Percentiles rank a stretch among this genome's conserved stretches.
Conservation (phyloP, 2,329 filamentous ascomycete species). For the Fusarium incarnatum region DNA sequence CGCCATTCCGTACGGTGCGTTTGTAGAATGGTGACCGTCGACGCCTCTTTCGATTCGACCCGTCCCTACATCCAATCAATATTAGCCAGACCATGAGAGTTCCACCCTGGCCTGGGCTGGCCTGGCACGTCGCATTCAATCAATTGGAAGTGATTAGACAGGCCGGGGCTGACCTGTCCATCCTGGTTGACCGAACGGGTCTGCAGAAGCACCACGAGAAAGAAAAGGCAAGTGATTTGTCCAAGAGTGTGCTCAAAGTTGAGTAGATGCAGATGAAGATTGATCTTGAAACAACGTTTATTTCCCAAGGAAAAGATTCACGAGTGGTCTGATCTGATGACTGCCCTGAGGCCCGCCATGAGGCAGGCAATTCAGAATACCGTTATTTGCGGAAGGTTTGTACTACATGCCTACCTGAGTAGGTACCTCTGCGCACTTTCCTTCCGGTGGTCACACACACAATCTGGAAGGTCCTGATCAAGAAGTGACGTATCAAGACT, state of each 20-base stretch:
- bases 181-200: slow-evolving; percentile 20
- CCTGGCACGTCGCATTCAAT: slow-evolving; percentile 21
- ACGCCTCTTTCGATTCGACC: slow-evolving; percentile 41
- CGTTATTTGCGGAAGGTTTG: not conserved
- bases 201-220: slow-evolving; percentile 21
- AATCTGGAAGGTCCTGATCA: not conserved
- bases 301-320: slow-evolving; percentile 5
- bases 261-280: slow-evolving; percentile 25
- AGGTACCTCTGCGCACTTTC: not conserved
- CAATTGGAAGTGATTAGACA: slow-evolving; percentile 30
- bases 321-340: slow-evolving; percentile 10
- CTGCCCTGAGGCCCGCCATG: slow-evolving; percentile 17
- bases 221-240: slow-evolving; percentile 34
- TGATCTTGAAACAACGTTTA: slow-evolving; percentile 31
- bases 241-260: slow-evolving; percentile 30
- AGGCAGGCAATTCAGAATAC: not conserved
- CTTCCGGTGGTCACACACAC: not conserved
- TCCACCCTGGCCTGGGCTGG: slow-evolving; percentile 2
- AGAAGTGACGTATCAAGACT: not conserved
- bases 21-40: slow-evolving; percentile 5
- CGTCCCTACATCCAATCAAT: slow-evolving; percentile 33
- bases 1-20: slow-evolving; percentile 17
- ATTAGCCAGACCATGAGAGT: slow-evolving; percentile 17
- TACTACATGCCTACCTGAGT: not conserved
- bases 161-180: slow-evolving; percentile 16